Conservation (phyloP, 1,284 basidiomycete genomes). For the Rhizoctonia solani region DNA sequence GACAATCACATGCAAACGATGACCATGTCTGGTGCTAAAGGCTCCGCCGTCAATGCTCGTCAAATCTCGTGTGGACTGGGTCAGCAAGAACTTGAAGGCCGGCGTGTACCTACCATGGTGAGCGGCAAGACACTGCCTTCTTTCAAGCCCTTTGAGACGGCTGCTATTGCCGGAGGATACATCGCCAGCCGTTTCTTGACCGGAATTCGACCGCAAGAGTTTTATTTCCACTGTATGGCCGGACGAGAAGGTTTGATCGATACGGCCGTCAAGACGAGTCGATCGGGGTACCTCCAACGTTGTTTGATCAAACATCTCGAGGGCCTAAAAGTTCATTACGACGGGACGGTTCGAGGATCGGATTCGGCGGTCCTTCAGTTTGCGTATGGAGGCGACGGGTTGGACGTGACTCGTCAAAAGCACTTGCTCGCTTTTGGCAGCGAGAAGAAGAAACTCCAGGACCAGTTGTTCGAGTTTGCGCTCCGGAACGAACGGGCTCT, state of each 20-base stretch:
- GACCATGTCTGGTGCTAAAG: slow-evolving; percentile 98
- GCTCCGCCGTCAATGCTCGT: slow-evolving; percentile 95
- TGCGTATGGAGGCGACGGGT: slow-evolving; percentile 93
- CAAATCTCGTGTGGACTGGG: slow-evolving; percentile 98
- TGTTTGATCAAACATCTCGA: slow-evolving; percentile 99
- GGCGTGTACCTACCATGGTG: slow-evolving; percentile 98
- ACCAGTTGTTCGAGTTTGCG: slow-evolving; percentile 89
- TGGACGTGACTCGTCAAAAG: slow-evolving; percentile 96
- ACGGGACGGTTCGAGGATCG: slow-evolving; percentile 95
- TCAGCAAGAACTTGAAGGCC: slow-evolving; percentile 97
- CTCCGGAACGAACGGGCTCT: slow-evolving; percentile 86
- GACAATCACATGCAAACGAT: slow-evolving; percentile 99
- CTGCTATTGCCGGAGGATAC: slow-evolving; percentile 97
- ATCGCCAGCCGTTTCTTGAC: slow-evolving; percentile 99
- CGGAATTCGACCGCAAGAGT: slow-evolving; percentile 97
- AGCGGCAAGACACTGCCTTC: slow-evolving; percentile 98
- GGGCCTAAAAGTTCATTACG: slow-evolving; percentile 95
- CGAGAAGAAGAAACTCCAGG: slow-evolving; percentile 44
- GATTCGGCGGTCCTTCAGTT: slow-evolving; percentile 96
- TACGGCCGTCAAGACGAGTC: slow-evolving; percentile 98
- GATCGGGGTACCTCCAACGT: slow-evolving; percentile 97
- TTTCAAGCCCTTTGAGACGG: slow-evolving; percentile 97
- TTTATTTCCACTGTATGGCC: slow-evolving; percentile 99
- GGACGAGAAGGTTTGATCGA: slow-evolving; percentile 99
- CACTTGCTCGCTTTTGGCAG: slow-evolving; percentile 55